These are phyloP conservation scores for Rhizopus stolonifer DNA, from an alignment of 371 early-diverging fungal species.

Conservation along the genomic window DNA sequence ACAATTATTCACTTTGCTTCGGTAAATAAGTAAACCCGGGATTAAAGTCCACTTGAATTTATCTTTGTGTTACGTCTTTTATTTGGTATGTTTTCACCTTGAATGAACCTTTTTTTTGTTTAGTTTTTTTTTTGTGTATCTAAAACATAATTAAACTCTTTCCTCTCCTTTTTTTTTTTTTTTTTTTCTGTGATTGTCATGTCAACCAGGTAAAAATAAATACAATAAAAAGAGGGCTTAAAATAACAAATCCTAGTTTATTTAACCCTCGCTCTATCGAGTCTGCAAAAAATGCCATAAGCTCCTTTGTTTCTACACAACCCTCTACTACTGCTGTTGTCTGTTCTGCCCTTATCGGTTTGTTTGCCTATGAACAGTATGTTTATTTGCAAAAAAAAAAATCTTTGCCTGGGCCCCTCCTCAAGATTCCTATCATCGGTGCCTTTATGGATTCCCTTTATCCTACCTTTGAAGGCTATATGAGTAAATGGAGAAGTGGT, in stretches of 20 bases:
- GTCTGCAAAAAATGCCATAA: slow-evolving; percentile 41
- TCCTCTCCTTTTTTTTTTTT: slow-evolving; percentile 4
- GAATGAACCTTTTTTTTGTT: neutral
- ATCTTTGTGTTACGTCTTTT: neutral
- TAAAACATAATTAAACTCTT: neutral
- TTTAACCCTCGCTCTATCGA: slow-evolving; percentile 49
- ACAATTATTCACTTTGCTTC: no score
- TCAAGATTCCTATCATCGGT: slow-evolving; percentile 54
- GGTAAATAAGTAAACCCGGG: neutral
- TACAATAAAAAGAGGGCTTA: neutral
- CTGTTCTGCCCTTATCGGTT: slow-evolving; percentile 44
- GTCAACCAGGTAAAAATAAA: slow-evolving; percentile 17
- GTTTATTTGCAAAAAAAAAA: slow-evolving; percentile 52
- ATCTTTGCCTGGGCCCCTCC: slow-evolving; percentile 47
- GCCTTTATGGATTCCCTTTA: slow-evolving; percentile 56
- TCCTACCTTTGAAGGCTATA: slow-evolving; percentile 56
- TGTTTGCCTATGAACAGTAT: slow-evolving; percentile 54
- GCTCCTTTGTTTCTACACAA: slow-evolving; percentile 34
- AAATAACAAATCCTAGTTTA: slow-evolving; percentile 21
- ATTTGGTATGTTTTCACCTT: neutral
- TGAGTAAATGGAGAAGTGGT: slow-evolving; percentile 58
- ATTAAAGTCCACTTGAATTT: neutral
- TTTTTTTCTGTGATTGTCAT: neutral
- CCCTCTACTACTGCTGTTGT: slow-evolving; percentile 43
- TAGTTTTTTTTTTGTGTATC: neutral